phyloP scores from a whole-genome alignment of 2,329 filamentous ascomycete species.

The Dactylellina leptospora region DNA sequence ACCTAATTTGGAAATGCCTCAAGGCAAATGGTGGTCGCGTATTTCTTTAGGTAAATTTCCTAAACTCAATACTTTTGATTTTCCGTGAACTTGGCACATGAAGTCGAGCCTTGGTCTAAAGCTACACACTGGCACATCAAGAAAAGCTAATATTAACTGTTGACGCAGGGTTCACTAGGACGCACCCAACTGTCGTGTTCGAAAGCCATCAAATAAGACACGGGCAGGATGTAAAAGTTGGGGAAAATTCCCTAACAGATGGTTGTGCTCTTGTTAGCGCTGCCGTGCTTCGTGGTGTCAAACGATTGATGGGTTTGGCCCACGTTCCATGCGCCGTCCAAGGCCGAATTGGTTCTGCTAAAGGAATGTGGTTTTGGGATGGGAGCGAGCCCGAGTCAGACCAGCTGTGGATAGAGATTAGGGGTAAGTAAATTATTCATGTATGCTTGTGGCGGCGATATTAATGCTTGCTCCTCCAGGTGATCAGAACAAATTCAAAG shows the following conservation, averaged over 20 bases:
- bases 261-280: conserved; percentile 73
- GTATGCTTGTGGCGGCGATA: neutral
- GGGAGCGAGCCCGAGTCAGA: conserved; percentile 61
- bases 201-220: conserved; percentile 58
- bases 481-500: conserved; percentile 74
- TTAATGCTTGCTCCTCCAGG: conserved; percentile 26
- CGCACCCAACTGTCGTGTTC: conserved; percentile 55
- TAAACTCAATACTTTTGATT: neutral
- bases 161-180: conserved; percentile 55
- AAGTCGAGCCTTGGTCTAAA: too few relatives aligned
- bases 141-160: too few relatives aligned
- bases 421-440: conserved; percentile 50
- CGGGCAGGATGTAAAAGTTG: conserved; percentile 60
- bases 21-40: conserved; percentile 40
- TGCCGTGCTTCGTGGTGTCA: conserved; percentile 67
- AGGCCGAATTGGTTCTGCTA: conserved; percentile 75
- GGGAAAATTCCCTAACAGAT: conserved; percentile 69
- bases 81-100: too few relatives aligned
- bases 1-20: neutral
- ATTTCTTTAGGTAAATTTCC: conserved; percentile 18
- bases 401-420: conserved; percentile 71
- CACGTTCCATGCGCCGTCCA: conserved; percentile 73
- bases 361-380: conserved; percentile 78
- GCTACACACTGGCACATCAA: too few relatives aligned
- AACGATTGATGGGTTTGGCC: conserved; percentile 64